Conservation (phyloP, 805 yeast species). For the Millerozyma acaciae region DNA sequence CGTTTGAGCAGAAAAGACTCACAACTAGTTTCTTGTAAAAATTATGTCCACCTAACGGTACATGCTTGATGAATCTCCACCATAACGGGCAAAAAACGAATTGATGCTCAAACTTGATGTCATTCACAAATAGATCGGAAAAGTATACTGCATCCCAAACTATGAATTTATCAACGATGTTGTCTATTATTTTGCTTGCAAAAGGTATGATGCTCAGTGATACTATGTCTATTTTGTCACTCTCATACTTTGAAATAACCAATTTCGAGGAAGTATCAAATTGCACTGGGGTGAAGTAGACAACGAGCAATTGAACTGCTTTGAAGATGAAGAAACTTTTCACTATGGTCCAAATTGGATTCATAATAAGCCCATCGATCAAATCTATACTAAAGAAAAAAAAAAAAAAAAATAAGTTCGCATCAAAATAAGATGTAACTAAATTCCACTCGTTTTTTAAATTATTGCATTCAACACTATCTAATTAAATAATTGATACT, state of each 20-base stretch:
- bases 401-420: neutral
- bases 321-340: slow-evolving; percentile 29
- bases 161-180: slow-evolving; percentile 50
- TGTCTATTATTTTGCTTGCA: slow-evolving; percentile 5
- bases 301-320: slow-evolving; percentile 32
- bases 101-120: slow-evolving; percentile 74
- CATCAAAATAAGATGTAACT: neutral
- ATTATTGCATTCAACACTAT: slow-evolving; percentile 4
- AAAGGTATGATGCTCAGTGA: neutral
- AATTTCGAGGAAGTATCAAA: slow-evolving; percentile 49
- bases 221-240: slow-evolving; percentile 1
- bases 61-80: slow-evolving; percentile 47
- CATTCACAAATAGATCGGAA: slow-evolving; percentile 49
- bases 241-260: slow-evolving; percentile 18
- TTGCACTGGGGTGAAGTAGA: slow-evolving; percentile 38
- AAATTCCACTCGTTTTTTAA: neutral
- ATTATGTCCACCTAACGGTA: slow-evolving; percentile 18
- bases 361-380: too few relatives aligned
- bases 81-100: slow-evolving; percentile 83
- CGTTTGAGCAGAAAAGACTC: slow-evolving; percentile 49
- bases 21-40: slow-evolving; percentile 44
- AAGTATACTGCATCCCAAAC: slow-evolving; percentile 89
- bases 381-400: too few relatives aligned
- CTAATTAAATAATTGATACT: slow-evolving; percentile 1
- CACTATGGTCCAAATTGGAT: slow-evolving; percentile 10